Evolutionary conservation across 139 green algal genomes (phyloP).

Genomic region (Chlorella vulgaris): DNA sequence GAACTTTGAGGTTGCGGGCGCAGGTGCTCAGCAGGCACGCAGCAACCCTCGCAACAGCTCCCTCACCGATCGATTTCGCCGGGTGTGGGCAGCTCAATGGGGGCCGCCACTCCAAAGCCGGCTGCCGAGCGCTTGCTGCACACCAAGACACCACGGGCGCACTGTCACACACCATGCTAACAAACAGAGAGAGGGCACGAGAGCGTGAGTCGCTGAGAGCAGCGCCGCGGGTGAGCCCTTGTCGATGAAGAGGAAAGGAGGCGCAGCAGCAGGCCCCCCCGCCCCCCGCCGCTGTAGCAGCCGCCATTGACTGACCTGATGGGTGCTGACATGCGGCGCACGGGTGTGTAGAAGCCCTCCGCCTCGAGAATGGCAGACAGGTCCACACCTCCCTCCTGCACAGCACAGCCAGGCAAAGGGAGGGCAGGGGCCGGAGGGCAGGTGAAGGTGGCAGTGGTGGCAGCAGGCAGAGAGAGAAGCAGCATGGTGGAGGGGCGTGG

Average conservation of each 20-base stretch:
- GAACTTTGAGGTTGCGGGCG: too few relatives aligned
- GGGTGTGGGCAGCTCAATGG: conserved; percentile 82
- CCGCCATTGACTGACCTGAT: conserved; percentile 29
- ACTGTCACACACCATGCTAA: too few relatives aligned
- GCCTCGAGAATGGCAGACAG: conserved; percentile 73
- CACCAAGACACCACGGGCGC: neutral
- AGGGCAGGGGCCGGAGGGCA: neutral
- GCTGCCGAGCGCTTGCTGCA: conserved; percentile 22
- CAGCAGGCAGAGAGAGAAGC: neutral
- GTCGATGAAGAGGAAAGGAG: too few relatives aligned
- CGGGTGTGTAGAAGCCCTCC: conserved; percentile 76
- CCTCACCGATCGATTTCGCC: conserved; percentile 48
- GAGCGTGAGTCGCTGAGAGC: neutral
- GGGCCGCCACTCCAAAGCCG: conserved; percentile 63
- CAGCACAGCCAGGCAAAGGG: neutral
- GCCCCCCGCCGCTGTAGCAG: neutral
- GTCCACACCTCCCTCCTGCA: conserved; percentile 76
- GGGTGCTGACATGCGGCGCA: conserved; percentile 54
- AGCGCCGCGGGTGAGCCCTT: neutral
- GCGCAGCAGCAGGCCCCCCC: neutral
- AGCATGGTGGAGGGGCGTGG: too few relatives aligned
- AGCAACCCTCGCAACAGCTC: too few relatives aligned
- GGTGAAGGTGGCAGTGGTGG: neutral
- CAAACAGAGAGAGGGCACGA: too few relatives aligned
- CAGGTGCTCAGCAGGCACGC: too few relatives aligned